Evolutionary conservation across 2,329 filamentous ascomycete genomes (phyloP).

Genomic region (Alternaria triticina): DNA sequence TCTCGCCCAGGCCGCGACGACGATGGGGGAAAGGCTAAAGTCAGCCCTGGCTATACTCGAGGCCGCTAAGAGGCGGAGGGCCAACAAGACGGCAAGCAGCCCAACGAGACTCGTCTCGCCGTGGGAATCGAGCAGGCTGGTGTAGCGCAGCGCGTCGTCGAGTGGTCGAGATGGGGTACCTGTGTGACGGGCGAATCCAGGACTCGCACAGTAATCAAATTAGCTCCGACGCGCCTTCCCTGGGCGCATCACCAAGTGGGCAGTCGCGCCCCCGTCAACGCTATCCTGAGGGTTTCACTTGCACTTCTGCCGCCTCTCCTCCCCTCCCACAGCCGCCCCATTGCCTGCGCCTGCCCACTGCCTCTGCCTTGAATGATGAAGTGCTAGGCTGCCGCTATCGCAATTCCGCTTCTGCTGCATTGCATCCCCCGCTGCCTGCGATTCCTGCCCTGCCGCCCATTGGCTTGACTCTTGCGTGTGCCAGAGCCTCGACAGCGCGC

Average conservation of each 20-base stretch:
- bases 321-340: conserved; percentile 1
- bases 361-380: background rate
- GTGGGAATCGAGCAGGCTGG: background rate
- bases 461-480: conserved; percentile 5
- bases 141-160: background rate
- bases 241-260: conserved; percentile 4
- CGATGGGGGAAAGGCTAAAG: conserved; percentile 5
- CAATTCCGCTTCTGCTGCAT: background rate
- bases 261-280: conserved; percentile 12
- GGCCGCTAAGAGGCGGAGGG: background rate
- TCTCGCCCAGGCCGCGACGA: conserved; percentile 16
- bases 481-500: conserved; percentile 20
- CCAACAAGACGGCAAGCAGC: conserved; percentile 1
- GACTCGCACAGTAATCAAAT: conserved; percentile 26
- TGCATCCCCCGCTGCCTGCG: conserved; percentile 2
- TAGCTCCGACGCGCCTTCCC: conserved; percentile 26
- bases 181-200: conserved; percentile 22
- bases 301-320: background rate
- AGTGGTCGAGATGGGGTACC: conserved; percentile 13
- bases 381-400: background rate
- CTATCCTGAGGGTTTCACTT: conserved; percentile 2
- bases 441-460: conserved; percentile 23
- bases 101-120: background rate
- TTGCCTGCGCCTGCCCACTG: conserved; percentile 8
- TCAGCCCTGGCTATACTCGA: conserved; percentile 5